Evolutionary conservation across 2,329 filamentous ascomycete species (phyloP).

Genomic region (Aspergillus ochraceus): DNA sequence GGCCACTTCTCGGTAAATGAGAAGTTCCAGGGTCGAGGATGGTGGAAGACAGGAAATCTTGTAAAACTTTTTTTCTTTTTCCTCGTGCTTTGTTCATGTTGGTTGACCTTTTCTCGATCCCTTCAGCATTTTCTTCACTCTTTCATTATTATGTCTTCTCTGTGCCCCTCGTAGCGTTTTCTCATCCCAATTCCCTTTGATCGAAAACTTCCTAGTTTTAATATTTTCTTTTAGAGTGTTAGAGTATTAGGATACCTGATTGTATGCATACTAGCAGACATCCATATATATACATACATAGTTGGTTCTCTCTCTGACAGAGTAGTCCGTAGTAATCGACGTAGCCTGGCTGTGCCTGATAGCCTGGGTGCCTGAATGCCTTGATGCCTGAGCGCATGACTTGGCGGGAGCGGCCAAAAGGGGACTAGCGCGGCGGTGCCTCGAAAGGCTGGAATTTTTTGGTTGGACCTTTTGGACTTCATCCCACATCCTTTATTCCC

Average conservation of each 20-base stretch:
- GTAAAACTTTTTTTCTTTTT: conserved; percentile 6
- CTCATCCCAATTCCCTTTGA: not conserved
- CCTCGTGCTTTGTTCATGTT: not conserved
- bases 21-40: not conserved
- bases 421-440: conserved; percentile 19
- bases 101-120: conserved; percentile 11
- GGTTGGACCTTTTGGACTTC: conserved; percentile 8
- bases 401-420: conserved; percentile 1
- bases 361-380: conserved; percentile 13
- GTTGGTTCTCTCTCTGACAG: not conserved
- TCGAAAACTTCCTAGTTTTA: not conserved
- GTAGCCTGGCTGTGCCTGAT: not conserved
- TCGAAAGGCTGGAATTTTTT: conserved; percentile 16
- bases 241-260: not conserved
- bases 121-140: conserved; percentile 6
- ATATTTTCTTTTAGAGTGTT: not conserved
- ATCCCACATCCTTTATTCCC: conserved; percentile 6
- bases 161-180: not conserved
- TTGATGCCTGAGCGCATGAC: not conserved
- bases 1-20: conserved; percentile 49
- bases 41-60: conserved; percentile 1
- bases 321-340: too few relatives aligned
- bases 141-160: not conserved
- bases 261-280: not conserved
- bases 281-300: not conserved